Conservation (phyloP, 2,329 filamentous ascomycete genomes). For the Seiridium unicorne region DNA sequence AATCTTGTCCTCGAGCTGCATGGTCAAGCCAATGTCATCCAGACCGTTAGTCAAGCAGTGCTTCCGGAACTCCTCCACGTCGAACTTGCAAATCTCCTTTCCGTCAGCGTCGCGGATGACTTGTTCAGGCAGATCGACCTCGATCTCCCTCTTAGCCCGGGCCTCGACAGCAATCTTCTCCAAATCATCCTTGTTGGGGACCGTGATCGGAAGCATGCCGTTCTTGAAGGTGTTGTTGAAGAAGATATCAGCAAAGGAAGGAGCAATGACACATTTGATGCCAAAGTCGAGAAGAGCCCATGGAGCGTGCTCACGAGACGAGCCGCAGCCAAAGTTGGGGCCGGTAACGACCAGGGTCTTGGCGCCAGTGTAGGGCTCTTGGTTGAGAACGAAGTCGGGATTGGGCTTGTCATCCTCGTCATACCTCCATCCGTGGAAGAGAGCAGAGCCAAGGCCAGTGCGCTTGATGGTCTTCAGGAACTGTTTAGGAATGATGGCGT, state of each 20-base stretch:
- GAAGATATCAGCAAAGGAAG: slow-evolving; percentile 83
- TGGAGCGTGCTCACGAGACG: slow-evolving; percentile 89
- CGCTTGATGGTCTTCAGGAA: slow-evolving; percentile 99
- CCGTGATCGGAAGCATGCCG: slow-evolving; percentile 88
- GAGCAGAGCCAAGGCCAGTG: slow-evolving; percentile 82
- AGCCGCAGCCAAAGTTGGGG: slow-evolving; percentile 92
- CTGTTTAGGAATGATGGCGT: slow-evolving; percentile 98
- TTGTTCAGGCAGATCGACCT: slow-evolving; percentile 86
- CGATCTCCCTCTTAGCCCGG: slow-evolving; percentile 75
- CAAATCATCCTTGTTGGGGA: slow-evolving; percentile 66
- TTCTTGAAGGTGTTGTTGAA: slow-evolving; percentile 99
- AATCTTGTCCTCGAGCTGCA: slow-evolving; percentile 91
- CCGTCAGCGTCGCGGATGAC: slow-evolving; percentile 74
- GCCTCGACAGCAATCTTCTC: slow-evolving; percentile 75
- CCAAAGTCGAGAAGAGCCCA: slow-evolving; percentile 97
- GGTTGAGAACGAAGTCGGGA: slow-evolving; percentile 83
- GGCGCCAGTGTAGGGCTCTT: slow-evolving; percentile 76
- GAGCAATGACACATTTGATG: slow-evolving; percentile 90
- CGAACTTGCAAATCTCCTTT: slow-evolving; percentile 72
- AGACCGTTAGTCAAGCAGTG: slow-evolving; percentile 92
- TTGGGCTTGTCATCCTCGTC: slow-evolving; percentile 73
- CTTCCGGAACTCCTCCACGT: slow-evolving; percentile 91
- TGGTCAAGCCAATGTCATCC: slow-evolving; percentile 92
- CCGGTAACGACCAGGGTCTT: slow-evolving; percentile 94
- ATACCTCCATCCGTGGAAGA: slow-evolving; percentile 85